phyloP scores from a whole-genome alignment of 805 yeast species.

The Tanozyma kutaoensis region DNA sequence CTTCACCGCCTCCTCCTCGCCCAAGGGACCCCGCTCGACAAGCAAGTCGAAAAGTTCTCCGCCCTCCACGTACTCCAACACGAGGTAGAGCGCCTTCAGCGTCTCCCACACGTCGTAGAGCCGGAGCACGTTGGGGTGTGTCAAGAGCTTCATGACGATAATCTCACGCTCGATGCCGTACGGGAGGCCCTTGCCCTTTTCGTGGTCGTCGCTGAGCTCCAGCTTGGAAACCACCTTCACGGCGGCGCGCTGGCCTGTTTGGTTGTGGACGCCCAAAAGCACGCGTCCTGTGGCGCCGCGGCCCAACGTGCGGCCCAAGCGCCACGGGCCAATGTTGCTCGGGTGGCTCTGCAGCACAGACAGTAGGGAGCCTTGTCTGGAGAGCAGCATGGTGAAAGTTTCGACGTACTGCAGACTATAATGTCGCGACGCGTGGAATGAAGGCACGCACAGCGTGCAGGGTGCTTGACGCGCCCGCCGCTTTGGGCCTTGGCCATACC shows the following conservation, averaged over 20 bases:
- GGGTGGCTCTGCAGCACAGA: slow-evolving; percentile 17
- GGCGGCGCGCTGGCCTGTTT: slow-evolving; percentile 67
- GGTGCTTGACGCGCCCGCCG: too few relatives aligned
- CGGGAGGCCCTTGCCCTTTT: slow-evolving; percentile 42
- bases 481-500: too few relatives aligned
- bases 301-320: slow-evolving; percentile 65
- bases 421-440: too few relatives aligned
- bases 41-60: slow-evolving; percentile 72
- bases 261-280: slow-evolving; percentile 54
- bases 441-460: too few relatives aligned
- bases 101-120: slow-evolving; percentile 98
- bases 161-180: slow-evolving; percentile 97
- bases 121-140: slow-evolving; percentile 88
- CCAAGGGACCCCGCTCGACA: slow-evolving; percentile 57
- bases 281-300: slow-evolving; percentile 79
- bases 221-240: slow-evolving; percentile 72
- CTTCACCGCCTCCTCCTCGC: slow-evolving; percentile 61
- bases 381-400: too few relatives aligned
- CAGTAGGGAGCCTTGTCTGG: too few relatives aligned
- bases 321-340: slow-evolving; percentile 68
- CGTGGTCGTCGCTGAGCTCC: slow-evolving; percentile 27
- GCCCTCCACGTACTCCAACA: slow-evolving; percentile 77
- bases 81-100: slow-evolving; percentile 71
- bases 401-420: too few relatives aligned
- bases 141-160: slow-evolving; percentile 88